Conservation (phyloP, 2,329 filamentous ascomycete species). For the Sclerotinia borealis region DNA sequence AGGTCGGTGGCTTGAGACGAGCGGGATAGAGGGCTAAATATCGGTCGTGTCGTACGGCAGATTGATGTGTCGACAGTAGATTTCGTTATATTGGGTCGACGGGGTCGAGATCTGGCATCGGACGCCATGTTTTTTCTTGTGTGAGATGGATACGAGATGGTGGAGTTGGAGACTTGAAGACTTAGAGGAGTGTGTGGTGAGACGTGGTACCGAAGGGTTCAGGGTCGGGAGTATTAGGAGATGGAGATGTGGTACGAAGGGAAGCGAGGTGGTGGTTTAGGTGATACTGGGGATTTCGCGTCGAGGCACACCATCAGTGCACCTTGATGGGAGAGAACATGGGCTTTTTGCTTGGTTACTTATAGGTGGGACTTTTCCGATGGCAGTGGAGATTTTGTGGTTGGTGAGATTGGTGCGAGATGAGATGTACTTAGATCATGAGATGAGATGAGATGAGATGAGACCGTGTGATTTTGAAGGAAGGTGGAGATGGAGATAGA, state of each 20-base stretch:
- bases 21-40: not conserved
- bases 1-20: not conserved
- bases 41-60: not conserved
- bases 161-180: not conserved
- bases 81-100: not conserved
- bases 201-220: not conserved
- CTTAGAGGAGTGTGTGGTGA: not conserved
- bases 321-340: not conserved
- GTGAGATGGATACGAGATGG: not conserved
- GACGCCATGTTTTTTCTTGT: not conserved
- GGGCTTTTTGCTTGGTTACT: not conserved
- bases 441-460: slow-evolving; percentile 6
- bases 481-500: not conserved
- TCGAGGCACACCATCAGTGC: not conserved
- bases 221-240: not conserved
- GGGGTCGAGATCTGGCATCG: slow-evolving; percentile 5
- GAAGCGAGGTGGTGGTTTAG: not conserved
- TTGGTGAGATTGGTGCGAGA: not conserved
- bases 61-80: not conserved
- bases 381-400: not conserved
- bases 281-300: not conserved
- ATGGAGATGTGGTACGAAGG: not conserved
- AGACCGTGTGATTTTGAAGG: slow-evolving; percentile 1
- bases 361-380: not conserved
- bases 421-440: slow-evolving; percentile 6